Evolutionary conservation across 345 rosid species (phyloP).

Genomic region (Eucalyptus urophylla): DNA sequence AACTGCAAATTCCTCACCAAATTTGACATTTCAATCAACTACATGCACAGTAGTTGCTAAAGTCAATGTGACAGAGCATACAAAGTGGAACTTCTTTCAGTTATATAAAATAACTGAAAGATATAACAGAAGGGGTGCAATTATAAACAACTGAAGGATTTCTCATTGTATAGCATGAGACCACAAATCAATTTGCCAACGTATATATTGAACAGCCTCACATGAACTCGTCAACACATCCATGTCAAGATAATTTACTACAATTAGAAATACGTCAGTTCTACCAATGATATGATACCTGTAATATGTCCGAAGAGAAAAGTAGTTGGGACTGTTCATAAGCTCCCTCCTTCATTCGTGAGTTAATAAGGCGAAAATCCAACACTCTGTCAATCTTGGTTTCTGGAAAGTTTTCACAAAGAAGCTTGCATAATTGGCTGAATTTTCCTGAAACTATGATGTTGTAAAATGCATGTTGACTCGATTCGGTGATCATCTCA

Average conservation of each 20-base stretch:
- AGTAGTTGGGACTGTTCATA: slow-evolving; percentile 59
- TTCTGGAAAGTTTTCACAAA: slow-evolving; percentile 64
- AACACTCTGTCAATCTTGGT: slow-evolving; percentile 37
- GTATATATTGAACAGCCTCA: neutral
- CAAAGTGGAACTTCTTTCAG: neutral
- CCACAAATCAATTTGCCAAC: neutral
- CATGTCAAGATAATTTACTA: neutral
- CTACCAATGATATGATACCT: slow-evolving; percentile 25
- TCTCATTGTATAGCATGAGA: neutral
- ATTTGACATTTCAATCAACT: neutral
- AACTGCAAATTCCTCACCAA: neutral
- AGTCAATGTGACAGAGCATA: neutral
- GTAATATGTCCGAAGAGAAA: slow-evolving; percentile 49
- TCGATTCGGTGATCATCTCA: slow-evolving; percentile 33
- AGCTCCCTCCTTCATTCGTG: slow-evolving; percentile 67
- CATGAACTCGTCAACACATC: neutral
- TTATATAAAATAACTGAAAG: neutral
- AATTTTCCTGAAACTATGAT: slow-evolving; percentile 66
- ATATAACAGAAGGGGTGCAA: neutral
- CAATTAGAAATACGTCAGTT: neutral
- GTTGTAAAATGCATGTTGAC: slow-evolving; percentile 50
- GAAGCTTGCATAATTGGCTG: slow-evolving; percentile 53
- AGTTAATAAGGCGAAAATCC: slow-evolving; percentile 38
- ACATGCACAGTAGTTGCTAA: neutral
- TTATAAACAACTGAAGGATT: neutral